phyloP scores from a whole-genome alignment of 176 grass and related monocot species.

The Dendrocalamus sinicus region DNA sequence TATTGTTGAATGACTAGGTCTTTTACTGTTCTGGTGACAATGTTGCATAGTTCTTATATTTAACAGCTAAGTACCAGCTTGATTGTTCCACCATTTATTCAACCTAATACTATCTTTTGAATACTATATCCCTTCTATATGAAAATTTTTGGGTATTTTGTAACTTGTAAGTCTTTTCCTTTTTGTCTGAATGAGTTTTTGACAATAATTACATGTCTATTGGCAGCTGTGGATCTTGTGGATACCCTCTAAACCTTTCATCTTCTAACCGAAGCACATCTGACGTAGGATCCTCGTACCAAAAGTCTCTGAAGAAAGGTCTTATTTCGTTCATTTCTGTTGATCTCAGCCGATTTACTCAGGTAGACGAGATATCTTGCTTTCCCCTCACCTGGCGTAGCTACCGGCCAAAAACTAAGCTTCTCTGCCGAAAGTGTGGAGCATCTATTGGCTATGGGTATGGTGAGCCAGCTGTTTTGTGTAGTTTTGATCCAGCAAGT shows the following conservation, averaged over 20 bases:
- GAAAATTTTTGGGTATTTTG: not conserved
- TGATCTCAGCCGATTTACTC: slow-evolving; percentile 73
- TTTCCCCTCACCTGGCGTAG: slow-evolving; percentile 54
- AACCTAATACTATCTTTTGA: not conserved
- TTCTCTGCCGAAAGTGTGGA: slow-evolving; percentile 74
- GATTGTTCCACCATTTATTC: not conserved
- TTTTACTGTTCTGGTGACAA: not conserved
- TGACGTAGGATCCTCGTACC: slow-evolving; percentile 51
- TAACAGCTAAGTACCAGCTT: not conserved
- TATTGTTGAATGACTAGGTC: not conserved
- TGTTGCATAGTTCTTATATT: slow-evolving; percentile 4
- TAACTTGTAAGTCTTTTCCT: not conserved
- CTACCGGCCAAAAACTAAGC: slow-evolving; percentile 66
- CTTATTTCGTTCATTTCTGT: slow-evolving; percentile 60
- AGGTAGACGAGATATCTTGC: slow-evolving; percentile 62
- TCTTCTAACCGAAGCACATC: slow-evolving; percentile 69
- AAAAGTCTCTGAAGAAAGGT: slow-evolving; percentile 68
- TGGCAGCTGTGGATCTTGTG: slow-evolving; percentile 66
- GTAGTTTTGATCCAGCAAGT: slow-evolving; percentile 59
- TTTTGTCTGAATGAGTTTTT: slow-evolving; percentile 17
- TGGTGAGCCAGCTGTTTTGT: slow-evolving; percentile 65
- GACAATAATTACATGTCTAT: slow-evolving; percentile 37
- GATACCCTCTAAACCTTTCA: slow-evolving; percentile 64
- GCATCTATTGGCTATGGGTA: slow-evolving; percentile 56
- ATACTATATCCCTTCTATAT: not conserved